A percentile compares a stretch with the other conserved stretches of the same genome.
Evolutionary conservation across 495 filamentous ascomycete species (phyloP).

Genomic region (Lasiosphaeria hispida): DNA sequence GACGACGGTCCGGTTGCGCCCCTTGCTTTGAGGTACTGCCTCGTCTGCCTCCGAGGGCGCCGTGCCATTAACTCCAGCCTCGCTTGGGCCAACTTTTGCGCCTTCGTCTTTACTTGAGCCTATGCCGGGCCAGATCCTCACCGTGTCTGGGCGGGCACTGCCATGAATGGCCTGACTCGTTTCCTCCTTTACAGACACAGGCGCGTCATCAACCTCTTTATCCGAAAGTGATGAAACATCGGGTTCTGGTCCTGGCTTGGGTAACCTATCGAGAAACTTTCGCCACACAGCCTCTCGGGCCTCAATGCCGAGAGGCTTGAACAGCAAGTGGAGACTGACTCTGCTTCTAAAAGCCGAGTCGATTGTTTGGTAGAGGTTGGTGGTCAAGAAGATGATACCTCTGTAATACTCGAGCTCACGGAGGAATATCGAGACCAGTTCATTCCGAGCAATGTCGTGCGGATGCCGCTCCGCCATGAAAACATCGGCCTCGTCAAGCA

Average conservation of each 20-base stretch:
- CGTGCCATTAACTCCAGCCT: no score
- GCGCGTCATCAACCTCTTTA: no score
- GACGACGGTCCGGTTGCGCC: background rate
- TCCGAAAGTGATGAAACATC: no score
- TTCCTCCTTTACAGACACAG: no score
- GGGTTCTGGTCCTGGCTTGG: background rate
- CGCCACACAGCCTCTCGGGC: conserved; percentile 21
- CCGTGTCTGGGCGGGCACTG: no score
- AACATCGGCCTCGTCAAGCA: conserved; percentile 58
- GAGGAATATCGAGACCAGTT: conserved; percentile 13
- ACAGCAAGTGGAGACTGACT: conserved; percentile 21
- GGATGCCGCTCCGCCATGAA: conserved; percentile 40
- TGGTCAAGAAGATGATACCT: conserved; percentile 12
- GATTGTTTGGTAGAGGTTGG: conserved; percentile 19
- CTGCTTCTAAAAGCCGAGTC: conserved; percentile 25
- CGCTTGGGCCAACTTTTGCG: no score
- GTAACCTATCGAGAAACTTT: conserved; percentile 16
- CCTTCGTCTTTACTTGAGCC: no score
- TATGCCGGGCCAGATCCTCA: no score
- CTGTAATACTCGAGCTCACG: conserved; percentile 13
- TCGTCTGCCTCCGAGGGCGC: no score
- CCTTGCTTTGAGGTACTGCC: no score
- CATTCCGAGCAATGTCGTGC: conserved; percentile 4
- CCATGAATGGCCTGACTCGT: no score
- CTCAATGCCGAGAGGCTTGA: conserved; percentile 16